Evolutionary conservation across 164 flowering plant species (phyloP), one percentile per base, ranked within the genome.

Genomic region (Vitis amurensis): DNA sequence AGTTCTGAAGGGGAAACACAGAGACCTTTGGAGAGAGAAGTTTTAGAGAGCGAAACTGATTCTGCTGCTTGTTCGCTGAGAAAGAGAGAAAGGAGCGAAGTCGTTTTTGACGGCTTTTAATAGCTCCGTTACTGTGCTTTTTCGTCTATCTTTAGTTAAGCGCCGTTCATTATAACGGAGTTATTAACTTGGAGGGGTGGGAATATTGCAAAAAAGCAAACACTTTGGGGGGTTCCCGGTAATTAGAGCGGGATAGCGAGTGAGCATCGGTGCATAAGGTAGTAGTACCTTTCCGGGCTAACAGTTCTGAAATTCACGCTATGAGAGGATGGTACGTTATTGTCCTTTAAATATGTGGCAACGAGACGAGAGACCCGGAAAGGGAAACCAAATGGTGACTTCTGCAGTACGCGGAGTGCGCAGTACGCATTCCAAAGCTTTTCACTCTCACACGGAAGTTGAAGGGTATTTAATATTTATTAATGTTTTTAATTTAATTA

Each of bases 71-170:
- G 16, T 7, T 49, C 27, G 37, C 14, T 15, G 59, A 55, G 69
- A 67, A 31, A 52, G 61, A 50, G 73, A 57, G 55, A 44, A 31
- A 53, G 60, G 58, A 47, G 73, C 7, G 69, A 55, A 11, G 75
- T 63, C 70, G 71, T 75, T 76, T 63, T 73, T 14, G 76, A 81
- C 81, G 77, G 77, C 55, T 71, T 71, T 49, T 8, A 1, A 15
- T 75, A 50, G 72, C 80, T 78, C 11, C 78, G 82, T 82, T 64
- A 71, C 72, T 37, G 12, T 55, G 37, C 68, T 62, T 29, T 51
- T 49, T 8, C 0, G 3, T 47, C 8, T 13, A 55, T 12, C 17
- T 47, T 47, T 16, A 52, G 37, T 44, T 3, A 44, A 19, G 23
- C 9, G 65, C 71, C 72, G 66, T 61, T 27, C 49, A 17, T 4